Percentiles rank a stretch among this genome's conserved stretches.
phyloP scores from a whole-genome alignment of 2,329 filamentous ascomycete genomes.

The Ophiocordyceps sinensis region DNA sequence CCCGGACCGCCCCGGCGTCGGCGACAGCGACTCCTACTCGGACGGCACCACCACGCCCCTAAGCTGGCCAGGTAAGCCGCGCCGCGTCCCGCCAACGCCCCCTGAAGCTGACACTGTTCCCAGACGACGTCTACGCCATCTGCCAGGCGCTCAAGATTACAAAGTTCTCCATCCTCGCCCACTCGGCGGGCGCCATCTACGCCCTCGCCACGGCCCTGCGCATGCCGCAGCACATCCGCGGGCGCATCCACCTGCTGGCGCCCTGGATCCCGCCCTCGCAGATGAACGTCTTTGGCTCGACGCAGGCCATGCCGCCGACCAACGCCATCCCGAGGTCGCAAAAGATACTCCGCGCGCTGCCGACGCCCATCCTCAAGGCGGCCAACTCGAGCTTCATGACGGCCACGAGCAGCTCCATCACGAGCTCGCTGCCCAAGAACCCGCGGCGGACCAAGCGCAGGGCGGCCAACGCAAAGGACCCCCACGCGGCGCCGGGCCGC shows the following conservation, averaged over 20 bases:
- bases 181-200: conserved; percentile 96
- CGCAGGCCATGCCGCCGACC: conserved; percentile 61
- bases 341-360: conserved; percentile 75
- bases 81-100: background rate
- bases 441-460: conserved; percentile 47
- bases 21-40: conserved; percentile 73
- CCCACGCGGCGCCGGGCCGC: conserved; percentile 16
- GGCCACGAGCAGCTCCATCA: conserved; percentile 75
- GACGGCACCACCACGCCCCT: conserved; percentile 76
- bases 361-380: conserved; percentile 80
- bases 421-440: conserved; percentile 58
- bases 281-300: conserved; percentile 62
- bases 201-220: conserved; percentile 86
- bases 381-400: conserved; percentile 95
- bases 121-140: conserved; percentile 78
- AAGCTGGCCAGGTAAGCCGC: conserved; percentile 74
- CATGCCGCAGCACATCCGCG: conserved; percentile 91
- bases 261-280: conserved; percentile 97
- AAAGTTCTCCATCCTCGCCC: conserved; percentile 90
- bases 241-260: conserved; percentile 83
- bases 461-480: conserved; percentile 24
- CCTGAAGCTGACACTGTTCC: background rate
- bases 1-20: conserved; percentile 84
- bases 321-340: conserved; percentile 86
- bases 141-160: conserved; percentile 85